These are phyloP conservation scores for Porphyrellus sp. DNA, from an alignment of 1,284 basidiomycete species.

Conservation along the genomic window DNA sequence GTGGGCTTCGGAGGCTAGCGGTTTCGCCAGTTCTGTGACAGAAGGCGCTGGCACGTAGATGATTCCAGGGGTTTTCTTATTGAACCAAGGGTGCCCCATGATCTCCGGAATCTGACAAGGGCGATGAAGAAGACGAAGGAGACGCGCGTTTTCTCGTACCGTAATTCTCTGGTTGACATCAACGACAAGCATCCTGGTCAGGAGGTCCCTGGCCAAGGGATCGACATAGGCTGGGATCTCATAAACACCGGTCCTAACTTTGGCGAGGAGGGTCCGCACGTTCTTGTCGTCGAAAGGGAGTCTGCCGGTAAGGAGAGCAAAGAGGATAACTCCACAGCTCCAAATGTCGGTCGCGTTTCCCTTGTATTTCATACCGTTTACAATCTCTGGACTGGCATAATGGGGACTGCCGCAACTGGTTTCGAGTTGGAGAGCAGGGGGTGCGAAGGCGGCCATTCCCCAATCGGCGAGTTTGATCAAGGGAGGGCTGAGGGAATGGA, in stretches of 20 bases:
- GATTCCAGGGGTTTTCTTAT: constrained; percentile 45
- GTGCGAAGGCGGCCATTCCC: constrained; percentile 96
- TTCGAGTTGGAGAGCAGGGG: constrained; percentile 80
- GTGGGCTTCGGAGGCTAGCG: constrained; percentile 65
- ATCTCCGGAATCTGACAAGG: constrained; percentile 78
- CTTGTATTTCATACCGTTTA: constrained; percentile 90
- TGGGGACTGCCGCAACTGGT: constrained; percentile 98
- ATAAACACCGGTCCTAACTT: constrained; percentile 89
- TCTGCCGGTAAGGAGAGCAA: constrained; percentile 81
- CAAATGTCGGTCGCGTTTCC: constrained; percentile 94
- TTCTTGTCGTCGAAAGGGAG: constrained; percentile 91
- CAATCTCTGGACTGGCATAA: constrained; percentile 97
- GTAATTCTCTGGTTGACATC: constrained; percentile 85
- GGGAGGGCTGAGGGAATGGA: constrained; percentile 79
- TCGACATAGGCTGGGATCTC: constrained; percentile 76
- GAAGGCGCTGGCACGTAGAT: constrained; percentile 60
- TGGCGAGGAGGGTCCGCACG: constrained; percentile 77
- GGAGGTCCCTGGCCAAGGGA: constrained; percentile 69
- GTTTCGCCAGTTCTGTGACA: constrained; percentile 62
- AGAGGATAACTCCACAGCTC: constrained; percentile 91
- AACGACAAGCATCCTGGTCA: constrained; percentile 86
- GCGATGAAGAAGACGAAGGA: constrained; percentile 11
- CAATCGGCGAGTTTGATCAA: constrained; percentile 98
- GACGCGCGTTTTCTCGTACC: constrained; percentile 44
- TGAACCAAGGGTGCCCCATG: constrained; percentile 83